Evolutionary conservation across 176 grass and related monocot genomes (phyloP), one percentile per base, ranked within the genome.

Genomic region (Coix lacrymajobi): DNA sequence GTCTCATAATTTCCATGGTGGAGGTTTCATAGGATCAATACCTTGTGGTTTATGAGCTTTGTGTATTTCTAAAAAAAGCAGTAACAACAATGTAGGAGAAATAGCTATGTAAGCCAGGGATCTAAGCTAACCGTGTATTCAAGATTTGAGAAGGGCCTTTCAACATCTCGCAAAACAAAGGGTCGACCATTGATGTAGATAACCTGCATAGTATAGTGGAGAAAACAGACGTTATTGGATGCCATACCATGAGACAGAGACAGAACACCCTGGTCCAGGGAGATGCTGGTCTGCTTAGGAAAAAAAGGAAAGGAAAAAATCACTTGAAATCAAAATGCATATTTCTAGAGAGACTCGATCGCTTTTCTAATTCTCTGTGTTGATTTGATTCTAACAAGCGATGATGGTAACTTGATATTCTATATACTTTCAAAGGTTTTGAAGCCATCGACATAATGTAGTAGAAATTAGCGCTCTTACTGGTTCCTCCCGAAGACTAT

Each of bases 131-230:
- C 96, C 87, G 91, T 99, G 81, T 99, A 99, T 73, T 99, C 96
- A 83, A 99, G 93, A 81, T 99, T 99, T 62, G 96, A 99, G 81
- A 99, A 99, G 64, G 96, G 96, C 77, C 87, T 99, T 85, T 93
- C 96, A 51, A 96, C 91, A 88, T 99, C 96, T 87, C 96, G 82
- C 75, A 99, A 71, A 80, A 99, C 96, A 83, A 99, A 99, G 45
- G 96, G 96, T 4, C 91, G 93, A 16, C 84, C 79, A 28, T 96
- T 96, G 76, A 99, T 90, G 84, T 99, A 99, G 83, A 99, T 83
- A 73, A 99, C 96, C 96, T 99, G 89, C 66, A 67, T 62, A 88
- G 64, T 36, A 85, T 84, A 66, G 41, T 68, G 40, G 39, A 25
- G 61, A 46, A 84, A 83, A 74, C 19, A 79, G 2, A 90, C 14